A percentile compares a stretch with the other conserved stretches of the same genome.
These are phyloP conservation scores for Aspergillus pseudoviridinutans DNA, from an alignment of 2,329 filamentous ascomycete genomes.

Conservation along the genomic window DNA sequence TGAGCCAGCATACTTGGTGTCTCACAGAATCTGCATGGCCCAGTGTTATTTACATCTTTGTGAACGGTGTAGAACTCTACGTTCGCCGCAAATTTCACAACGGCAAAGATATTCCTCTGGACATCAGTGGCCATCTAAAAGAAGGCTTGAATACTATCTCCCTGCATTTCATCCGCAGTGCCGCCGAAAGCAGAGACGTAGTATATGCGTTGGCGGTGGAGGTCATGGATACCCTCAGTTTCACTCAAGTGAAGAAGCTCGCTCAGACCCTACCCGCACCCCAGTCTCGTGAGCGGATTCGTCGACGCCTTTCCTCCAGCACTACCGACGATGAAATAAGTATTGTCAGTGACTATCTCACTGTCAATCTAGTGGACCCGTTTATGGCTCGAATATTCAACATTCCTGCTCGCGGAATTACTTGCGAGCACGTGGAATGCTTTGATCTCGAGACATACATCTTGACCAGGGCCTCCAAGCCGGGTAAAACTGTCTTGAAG, in stretches of 20 bases:
- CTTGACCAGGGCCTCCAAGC: constrained; percentile 52
- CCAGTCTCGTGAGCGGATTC: constrained; percentile 57
- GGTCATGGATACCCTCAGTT: constrained; percentile 53
- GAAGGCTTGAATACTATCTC: constrained; percentile 60
- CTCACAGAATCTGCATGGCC: constrained; percentile 68
- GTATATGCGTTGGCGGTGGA: constrained; percentile 68
- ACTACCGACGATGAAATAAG: constrained; percentile 58
- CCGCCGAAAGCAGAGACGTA: constrained; percentile 28
- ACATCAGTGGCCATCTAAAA: constrained; percentile 61
- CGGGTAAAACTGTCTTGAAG: constrained; percentile 39
- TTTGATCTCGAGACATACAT: constrained; percentile 87
- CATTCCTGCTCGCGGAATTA: constrained; percentile 65
- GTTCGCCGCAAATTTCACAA: constrained; percentile 67
- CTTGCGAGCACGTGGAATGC: constrained; percentile 77
- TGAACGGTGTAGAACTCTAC: constrained; percentile 60
- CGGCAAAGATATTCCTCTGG: constrained; percentile 70
- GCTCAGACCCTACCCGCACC: constrained; percentile 43
- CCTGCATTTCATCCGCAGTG: constrained; percentile 46
- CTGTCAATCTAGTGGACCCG: constrained; percentile 63
- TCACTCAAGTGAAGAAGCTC: constrained; percentile 35
- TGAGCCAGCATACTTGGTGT: constrained; percentile 57
- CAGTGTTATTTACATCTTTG: constrained; percentile 59
- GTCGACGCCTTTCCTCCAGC: constrained; percentile 42
- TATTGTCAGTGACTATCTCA: constrained; percentile 55
- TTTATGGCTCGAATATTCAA: constrained; percentile 63